Evolutionary conservation across 176 grass and related monocot genomes (phyloP), one percentile per base, ranked within the genome.

Genomic region (Oryza nivara): DNA sequence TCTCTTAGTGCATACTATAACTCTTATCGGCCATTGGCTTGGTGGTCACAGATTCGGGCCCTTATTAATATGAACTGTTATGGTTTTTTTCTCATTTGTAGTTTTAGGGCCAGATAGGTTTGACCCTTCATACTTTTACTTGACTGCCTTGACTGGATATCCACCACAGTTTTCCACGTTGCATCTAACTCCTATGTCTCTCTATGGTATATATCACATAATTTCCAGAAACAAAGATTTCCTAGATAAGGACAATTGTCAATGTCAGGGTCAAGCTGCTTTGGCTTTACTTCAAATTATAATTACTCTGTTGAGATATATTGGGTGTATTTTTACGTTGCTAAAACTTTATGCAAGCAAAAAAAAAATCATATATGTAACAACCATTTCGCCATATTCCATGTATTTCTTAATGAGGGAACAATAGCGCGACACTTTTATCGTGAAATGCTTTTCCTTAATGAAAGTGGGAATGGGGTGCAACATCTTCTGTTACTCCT

Each of bases 261-360:
- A 83, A 25, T 58, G 45, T 26, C 13, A 73, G 64, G 16, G 28
- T 69, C 49, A 22, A 16, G 12, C n/a, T 48, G 22, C n/a, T 76
- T 64, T 65, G 16, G 8, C 8, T 54, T 81, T 66, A 48, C 30
- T 41, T 20, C 72, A 65, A 83, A n/a, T 58, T 41, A 72, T 65
- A n/a, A 58, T 58, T 5, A 8, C 52, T 20, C 5, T 58, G 15
- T 54, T 58, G 4, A 58, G 2, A 58, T 2, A 7, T 20, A 20
- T 58, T 9, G 17, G 17, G 54, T 8, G 19, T n/a, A 58, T 20
- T 58, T 58, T n/a, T 6, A 9, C 19, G 2, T n/a, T 0, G 54
- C 54, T 17, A n/a, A n/a, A 58, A 2, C 19, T 58, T 20, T n/a
- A 9, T 58, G 19, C 17, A 58, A 58, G 54, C 36, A 38, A 38